These are phyloP conservation scores for Dovyalis caffra DNA, from an alignment of 345 rosid species.

Conservation along the genomic window DNA sequence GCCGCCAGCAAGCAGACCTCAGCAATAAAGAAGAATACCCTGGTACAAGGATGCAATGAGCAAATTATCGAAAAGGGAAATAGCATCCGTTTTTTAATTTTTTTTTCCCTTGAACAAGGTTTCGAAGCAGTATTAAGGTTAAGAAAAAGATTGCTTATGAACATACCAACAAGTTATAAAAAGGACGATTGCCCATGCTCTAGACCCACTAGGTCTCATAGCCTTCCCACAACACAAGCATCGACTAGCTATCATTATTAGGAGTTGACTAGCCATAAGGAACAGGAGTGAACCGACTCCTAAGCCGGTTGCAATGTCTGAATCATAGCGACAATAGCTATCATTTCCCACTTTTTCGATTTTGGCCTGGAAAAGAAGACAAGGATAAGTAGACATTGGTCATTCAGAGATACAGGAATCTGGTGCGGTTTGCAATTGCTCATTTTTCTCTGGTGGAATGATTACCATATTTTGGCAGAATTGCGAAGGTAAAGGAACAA, in stretches of 20 bases:
- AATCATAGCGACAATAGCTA: constrained; percentile 65
- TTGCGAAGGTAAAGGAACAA: neutral
- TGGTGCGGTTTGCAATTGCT: neutral
- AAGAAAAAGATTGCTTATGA: neutral
- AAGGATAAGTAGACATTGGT: constrained; percentile 1
- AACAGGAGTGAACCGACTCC: constrained; percentile 66
- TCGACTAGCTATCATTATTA: constrained; percentile 61
- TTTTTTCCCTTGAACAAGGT: neutral
- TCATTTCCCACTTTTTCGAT: constrained; percentile 10
- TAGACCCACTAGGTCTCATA: constrained; percentile 67
- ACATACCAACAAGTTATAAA: constrained; percentile 79
- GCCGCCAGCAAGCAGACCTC: constrained; percentile 85
- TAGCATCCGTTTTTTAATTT: neutral
- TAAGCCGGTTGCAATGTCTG: constrained; percentile 74
- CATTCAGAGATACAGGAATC: neutral
- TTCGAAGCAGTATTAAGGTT: neutral
- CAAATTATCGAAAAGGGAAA: neutral
- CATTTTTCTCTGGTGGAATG: neutral
- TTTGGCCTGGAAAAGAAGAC: constrained; percentile 18
- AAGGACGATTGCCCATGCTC: constrained; percentile 72
- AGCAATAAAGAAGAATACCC: constrained; percentile 86
- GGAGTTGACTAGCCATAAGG: constrained; percentile 64
- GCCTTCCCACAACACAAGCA: constrained; percentile 88
- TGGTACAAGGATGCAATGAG: constrained; percentile 25
- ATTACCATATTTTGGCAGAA: neutral